These are phyloP conservation scores for Alternaria consortialis DNA, from an alignment of 2,329 filamentous ascomycete species.

Conservation along the genomic window DNA sequence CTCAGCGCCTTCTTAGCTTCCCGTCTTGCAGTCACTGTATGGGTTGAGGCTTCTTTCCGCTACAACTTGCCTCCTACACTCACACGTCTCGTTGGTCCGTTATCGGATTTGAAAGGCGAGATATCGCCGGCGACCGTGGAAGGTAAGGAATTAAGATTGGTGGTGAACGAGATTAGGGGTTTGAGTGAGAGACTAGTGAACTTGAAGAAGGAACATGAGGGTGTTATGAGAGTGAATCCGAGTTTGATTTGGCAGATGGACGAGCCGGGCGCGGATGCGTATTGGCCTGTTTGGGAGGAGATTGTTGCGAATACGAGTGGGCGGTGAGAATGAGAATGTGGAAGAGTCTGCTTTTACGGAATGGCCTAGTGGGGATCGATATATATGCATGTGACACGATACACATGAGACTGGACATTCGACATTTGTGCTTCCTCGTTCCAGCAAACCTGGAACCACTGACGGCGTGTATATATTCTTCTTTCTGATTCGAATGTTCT, in stretches of 20 bases:
- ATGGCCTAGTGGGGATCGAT: background rate
- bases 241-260: constrained; percentile 42
- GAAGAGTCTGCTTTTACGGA: background rate
- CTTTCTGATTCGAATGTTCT: background rate
- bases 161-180: constrained; percentile 31
- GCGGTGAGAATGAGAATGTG: background rate
- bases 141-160: constrained; percentile 38
- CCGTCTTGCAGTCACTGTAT: constrained; percentile 37
- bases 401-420: background rate
- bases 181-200: constrained; percentile 35
- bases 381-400: background rate
- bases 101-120: constrained; percentile 29
- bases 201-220: constrained; percentile 33
- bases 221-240: constrained; percentile 34
- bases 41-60: constrained; percentile 46
- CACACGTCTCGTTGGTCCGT: constrained; percentile 38
- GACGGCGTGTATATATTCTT: background rate
- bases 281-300: constrained; percentile 32
- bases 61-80: constrained; percentile 43
- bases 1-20: constrained; percentile 38
- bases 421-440: background rate
- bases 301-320: background rate
- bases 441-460: too few relatives aligned
- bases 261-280: constrained; percentile 8
- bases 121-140: constrained; percentile 35